These are phyloP conservation scores for Candida suzukii DNA, from an alignment of 805 yeast species.

Conservation along the genomic window DNA sequence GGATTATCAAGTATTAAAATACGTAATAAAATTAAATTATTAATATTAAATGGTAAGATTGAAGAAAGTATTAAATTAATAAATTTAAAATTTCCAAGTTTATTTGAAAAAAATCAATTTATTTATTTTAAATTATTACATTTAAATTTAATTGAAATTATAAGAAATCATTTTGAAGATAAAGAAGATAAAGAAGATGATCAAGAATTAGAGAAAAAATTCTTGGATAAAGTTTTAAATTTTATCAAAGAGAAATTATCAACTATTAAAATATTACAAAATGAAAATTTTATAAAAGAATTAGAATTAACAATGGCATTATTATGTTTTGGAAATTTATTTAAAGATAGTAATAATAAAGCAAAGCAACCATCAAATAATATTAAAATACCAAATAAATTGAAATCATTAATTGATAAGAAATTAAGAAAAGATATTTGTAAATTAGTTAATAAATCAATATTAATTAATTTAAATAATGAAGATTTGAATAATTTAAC, in stretches of 20 bases:
- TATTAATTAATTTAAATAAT: constrained; percentile 33
- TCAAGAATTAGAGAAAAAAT: constrained; percentile 33
- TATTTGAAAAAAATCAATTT: constrained; percentile 54
- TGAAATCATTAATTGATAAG: constrained; percentile 50
- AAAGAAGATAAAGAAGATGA: constrained; percentile 6
- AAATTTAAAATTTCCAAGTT: constrained; percentile 53
- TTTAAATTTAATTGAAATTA: constrained; percentile 74
- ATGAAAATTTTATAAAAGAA: constrained; percentile 55
- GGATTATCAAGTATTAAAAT: constrained; percentile 47
- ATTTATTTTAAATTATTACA: constrained; percentile 69
- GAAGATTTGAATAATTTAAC: constrained; percentile 10
- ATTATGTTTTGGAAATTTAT: constrained; percentile 39
- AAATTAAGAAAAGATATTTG: constrained; percentile 61
- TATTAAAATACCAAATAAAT: constrained; percentile 44
- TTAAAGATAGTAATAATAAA: no score
- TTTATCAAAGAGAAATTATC: constrained; percentile 52
- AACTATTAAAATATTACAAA: constrained; percentile 25
- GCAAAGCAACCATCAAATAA: constrained; percentile 7
- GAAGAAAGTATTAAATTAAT: constrained; percentile 49
- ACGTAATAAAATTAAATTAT: constrained; percentile 45
- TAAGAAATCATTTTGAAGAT: constrained; percentile 41
- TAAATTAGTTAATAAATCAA: constrained; percentile 60
- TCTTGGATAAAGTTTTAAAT: constrained; percentile 44
- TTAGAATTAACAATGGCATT: constrained; percentile 82
- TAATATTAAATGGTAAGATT: constrained; percentile 55